Base-by-base conservation (phyloP, 805 yeast genomes). In the Yarrowia hollandica region DNA sequence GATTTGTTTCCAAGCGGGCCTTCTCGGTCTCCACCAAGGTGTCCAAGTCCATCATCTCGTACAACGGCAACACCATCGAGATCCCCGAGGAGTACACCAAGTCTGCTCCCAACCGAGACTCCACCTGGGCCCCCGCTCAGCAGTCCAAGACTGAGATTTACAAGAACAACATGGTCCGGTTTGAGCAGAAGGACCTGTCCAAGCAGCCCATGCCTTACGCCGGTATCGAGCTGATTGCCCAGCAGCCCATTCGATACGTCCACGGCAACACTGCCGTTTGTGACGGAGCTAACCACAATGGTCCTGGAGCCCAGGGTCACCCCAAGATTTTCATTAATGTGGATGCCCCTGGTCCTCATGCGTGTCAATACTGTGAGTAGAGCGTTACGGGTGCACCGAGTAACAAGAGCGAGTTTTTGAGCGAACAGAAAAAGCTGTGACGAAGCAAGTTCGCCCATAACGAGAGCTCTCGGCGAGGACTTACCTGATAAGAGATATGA, bases 241-340 rank as follows among this genome's bases (percentile, higher is more conserved):
- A 84, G 68, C 83, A 83, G 68, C 96, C 96, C 2, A 74, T 88
- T 38, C 75, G 82, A 65, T 86, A 79, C 68, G 75, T 88, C 62
- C 79, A 77, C 63, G 79, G 75, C 28, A 78, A 82, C 66, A 72
- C 83, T 56, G 96, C 96, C 0, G 92, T 85, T 15, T 89, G 96
- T 71, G 88, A 86, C 66, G 96, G 96, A 35, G 58, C 58, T 25
- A 37, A 37, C 58, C 44, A 25, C 12, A 25, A 37, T n/a, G 77
- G 73, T 62, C 63, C 61, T 62, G 87, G 86, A 10, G 76, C 75
- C 18, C 82, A 81, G 67, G 96, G 96, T 16, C 96, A 88, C 71
- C 96, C 96, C 41, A 86, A 85, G 71, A 82, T 88, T 19, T 88
- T 74, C 71, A 88, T 88, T 72, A 88, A 88, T 72, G 79, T 89